Conservation (phyloP, 2,329 filamentous ascomycete genomes). For the Claviceps quebecensis region DNA sequence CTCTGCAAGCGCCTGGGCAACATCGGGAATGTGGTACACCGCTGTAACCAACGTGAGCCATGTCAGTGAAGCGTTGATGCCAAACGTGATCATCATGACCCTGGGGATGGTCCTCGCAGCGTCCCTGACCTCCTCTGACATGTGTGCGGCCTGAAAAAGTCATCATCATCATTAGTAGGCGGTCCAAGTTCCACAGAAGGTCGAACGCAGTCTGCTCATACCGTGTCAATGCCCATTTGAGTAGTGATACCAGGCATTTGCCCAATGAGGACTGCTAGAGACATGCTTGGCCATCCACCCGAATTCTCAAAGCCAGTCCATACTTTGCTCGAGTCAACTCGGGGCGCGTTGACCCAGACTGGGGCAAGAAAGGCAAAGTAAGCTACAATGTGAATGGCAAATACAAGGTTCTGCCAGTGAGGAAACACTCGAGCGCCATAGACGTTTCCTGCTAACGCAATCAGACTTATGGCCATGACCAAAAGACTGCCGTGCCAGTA, state of each 20-base stretch:
- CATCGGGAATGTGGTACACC: slow-evolving; percentile 5
- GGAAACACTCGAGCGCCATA: slow-evolving; percentile 7
- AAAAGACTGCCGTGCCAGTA: slow-evolving; percentile 8
- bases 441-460: slow-evolving; percentile 4
- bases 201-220: neutral
- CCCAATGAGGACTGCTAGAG: slow-evolving; percentile 8
- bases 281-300: slow-evolving; percentile 7
- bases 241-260: slow-evolving; percentile 7
- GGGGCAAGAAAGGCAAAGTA: slow-evolving; percentile 8
- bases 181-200: neutral
- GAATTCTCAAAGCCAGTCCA: slow-evolving; percentile 7
- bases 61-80: neutral
- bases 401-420: slow-evolving; percentile 7
- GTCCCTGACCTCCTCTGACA: slow-evolving; percentile 9
- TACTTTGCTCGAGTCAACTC: slow-evolving; percentile 4
- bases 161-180: neutral
- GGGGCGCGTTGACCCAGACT: slow-evolving; percentile 8
- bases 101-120: slow-evolving; percentile 6
- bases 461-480: slow-evolving; percentile 4
- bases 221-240: slow-evolving; percentile 8
- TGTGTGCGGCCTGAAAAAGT: slow-evolving; percentile 3
- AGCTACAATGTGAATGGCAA: slow-evolving; percentile 7
- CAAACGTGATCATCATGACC: slow-evolving; percentile 5
- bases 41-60: slow-evolving; percentile 2
- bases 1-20: slow-evolving; percentile 2